Base-by-base conservation (phyloP, 495 filamentous ascomycete species). In the Wilcoxina mikolae region DNA sequence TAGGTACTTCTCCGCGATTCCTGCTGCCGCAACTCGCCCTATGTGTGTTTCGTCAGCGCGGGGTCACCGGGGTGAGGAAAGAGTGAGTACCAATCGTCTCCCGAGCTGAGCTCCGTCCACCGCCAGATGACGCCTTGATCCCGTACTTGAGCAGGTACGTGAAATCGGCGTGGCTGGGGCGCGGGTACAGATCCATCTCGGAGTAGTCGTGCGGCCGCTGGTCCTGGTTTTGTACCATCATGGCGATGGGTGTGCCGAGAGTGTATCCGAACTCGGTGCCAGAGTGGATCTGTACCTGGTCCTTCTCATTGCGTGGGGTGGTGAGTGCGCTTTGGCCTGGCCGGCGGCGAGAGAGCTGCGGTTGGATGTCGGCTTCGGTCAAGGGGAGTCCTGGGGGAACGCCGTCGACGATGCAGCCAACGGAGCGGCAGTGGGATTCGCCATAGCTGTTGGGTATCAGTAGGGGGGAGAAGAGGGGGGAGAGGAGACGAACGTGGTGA, bases 81-180 rank as follows among this genome's bases (percentile, higher is more conserved):
- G 7, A 24, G n/a, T n/a, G 41, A 73, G 41, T 68, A 79, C 78
- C 82, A 61, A 98, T 95, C 9, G 91, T 98, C 76, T 98, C 91
- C 51, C 91, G 76, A 17, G 91, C 91, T 66, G 82, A 87, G 68
- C 85, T 91, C 57, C 93, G 78, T 24, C 91, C 93, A 58, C 91
- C 91, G 55, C 91, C 91, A 57, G 83, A 88, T 68, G 80, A 85
- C 4, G 93, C 87, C 73, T 94, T 91, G 52, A 96, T 83, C 10
- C 91, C 91, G 61, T 98, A 98, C 70, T 98, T 98, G 72, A 90
- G 83, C 44, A 94, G 77, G 69, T 96, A 96, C 58, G 91, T 98
- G 76, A 82, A 95, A 67, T 98, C 91, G 50, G 91, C 91, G 69
- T 98, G 91, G 67, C 81, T 87, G 9, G 91, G 91, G 29, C 91